Base-by-base conservation (phyloP, 1,284 basidiomycete species). In the Sanguinoderma infundibulare region DNA sequence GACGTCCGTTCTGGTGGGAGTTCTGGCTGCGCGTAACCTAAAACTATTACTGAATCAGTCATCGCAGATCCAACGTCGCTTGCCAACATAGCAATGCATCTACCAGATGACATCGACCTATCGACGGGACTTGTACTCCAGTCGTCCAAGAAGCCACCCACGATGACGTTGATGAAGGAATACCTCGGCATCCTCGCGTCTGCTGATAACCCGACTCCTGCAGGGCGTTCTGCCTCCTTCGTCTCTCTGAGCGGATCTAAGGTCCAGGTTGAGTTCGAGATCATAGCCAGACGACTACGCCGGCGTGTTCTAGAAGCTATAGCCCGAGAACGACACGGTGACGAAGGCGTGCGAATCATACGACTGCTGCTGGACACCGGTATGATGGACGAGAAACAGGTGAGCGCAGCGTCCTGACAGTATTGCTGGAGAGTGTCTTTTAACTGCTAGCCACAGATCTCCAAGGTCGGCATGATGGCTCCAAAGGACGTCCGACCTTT, bases 321-420 rank as follows among this genome's bases (percentile, higher is more conserved):
- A 28, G 86, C 96, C 38, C 81, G 90, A 67, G 92, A 96, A 68
- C 87, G 90, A 67, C 90, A 96, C 72, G 96, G 96, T n/a, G 82
- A 89, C 17, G 87, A 90, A 46, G 96, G 93, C 14, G 89, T 96
- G 2, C 83, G 96, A 38, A 90, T 98, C 55, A 79, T 98, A 63
- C 84, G 91, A 54, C 81, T 98, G 22, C 77, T 99, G 32, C 76
- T 94, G 53, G 87, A 91, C 58, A 90, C 89, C n/a, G 95, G 94
- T n/a, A 98, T 98, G 77, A 89, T 97, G 80, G 94, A 96, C 64
- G 97, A 98, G 76, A 96, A 97, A 73, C 94, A 96, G 80, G 94
- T 94, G 61, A 61, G 84, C 78, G 5, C 36, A 5, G 28, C 47
- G 51, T 10, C 54, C 8, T 35, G 49, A 22, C 35, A 8, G 42